These are phyloP conservation scores for Ophiostoma populinum DNA, from an alignment of 2,329 filamentous ascomycete genomes.

Conservation along the genomic window DNA sequence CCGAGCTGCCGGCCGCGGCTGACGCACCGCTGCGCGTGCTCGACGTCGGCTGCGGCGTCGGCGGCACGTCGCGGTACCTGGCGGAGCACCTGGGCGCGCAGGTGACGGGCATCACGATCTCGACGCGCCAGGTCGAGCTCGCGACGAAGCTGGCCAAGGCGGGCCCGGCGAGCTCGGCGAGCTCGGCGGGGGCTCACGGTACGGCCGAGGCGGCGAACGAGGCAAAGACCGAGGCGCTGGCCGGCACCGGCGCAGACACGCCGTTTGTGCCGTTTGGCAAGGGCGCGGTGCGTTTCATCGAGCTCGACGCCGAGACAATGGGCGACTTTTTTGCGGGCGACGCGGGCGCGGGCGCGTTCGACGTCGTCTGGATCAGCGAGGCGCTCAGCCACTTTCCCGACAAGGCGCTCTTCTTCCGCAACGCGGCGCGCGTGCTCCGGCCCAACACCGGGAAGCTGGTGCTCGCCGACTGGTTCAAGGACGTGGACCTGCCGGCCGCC, in stretches of 20 bases:
- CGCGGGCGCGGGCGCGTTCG: slow-evolving; percentile 23
- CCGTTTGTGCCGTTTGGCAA: slow-evolving; percentile 22
- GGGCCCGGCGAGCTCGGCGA: slow-evolving; percentile 13
- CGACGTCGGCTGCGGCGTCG: slow-evolving; percentile 44
- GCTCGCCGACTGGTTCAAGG: slow-evolving; percentile 45
- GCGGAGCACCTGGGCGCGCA: slow-evolving; percentile 31
- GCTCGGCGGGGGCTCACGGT: too few species aligned
- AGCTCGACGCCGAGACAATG: slow-evolving; percentile 46
- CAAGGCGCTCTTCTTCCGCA: slow-evolving; percentile 39
- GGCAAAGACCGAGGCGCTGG: too few species aligned
- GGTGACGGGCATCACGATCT: slow-evolving; percentile 44
- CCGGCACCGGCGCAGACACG: slow-evolving; percentile 2
- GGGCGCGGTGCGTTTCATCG: slow-evolving; percentile 34
- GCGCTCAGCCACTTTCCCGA: slow-evolving; percentile 42
- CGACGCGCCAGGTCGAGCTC: slow-evolving; percentile 39
- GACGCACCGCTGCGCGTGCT: slow-evolving; percentile 23
- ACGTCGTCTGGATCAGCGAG: slow-evolving; percentile 45
- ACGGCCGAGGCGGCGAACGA: too few species aligned
- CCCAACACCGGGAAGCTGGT: slow-evolving; percentile 34
- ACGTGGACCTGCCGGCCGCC: slow-evolving; percentile 25
- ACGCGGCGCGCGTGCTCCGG: slow-evolving; percentile 30
- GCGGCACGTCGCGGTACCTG: slow-evolving; percentile 39
- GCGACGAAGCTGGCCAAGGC: slow-evolving; percentile 32
- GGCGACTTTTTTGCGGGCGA: slow-evolving; percentile 26
- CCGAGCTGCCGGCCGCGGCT: slow-evolving; percentile 15